Conservation (phyloP, 192 early-diverging fungal species). For the Lobosporangium transversale region DNA sequence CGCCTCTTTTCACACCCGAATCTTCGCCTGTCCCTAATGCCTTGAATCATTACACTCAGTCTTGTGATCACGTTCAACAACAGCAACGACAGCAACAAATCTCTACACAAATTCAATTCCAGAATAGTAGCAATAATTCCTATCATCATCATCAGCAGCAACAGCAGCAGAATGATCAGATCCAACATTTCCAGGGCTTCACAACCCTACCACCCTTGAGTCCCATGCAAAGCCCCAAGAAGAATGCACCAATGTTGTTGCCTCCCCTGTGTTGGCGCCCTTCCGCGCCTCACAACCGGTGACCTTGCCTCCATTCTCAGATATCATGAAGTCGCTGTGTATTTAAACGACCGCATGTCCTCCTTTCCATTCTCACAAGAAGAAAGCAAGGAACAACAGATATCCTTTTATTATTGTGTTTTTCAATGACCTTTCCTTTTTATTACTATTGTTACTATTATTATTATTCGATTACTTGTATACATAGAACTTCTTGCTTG, state of each 20-base stretch:
- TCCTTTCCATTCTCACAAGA: slow-evolving; percentile 1
- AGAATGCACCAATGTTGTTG: slow-evolving; percentile 18
- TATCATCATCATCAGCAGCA: slow-evolving; percentile 17
- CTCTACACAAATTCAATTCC: slow-evolving; percentile 34
- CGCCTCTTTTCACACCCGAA: slow-evolving; percentile 61
- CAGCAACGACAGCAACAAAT: slow-evolving; percentile 7
- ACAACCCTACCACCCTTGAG: slow-evolving; percentile 25
- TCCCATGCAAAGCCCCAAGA: slow-evolving; percentile 21
- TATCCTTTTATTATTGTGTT: slow-evolving; percentile 9
- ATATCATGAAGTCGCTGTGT: slow-evolving; percentile 50
- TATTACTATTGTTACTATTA: not conserved
- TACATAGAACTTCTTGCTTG: slow-evolving; percentile 6
- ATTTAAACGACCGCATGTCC: slow-evolving; percentile 17
- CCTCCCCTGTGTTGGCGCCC: slow-evolving; percentile 48
- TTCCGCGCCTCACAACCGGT: slow-evolving; percentile 41
- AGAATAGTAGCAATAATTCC: slow-evolving; percentile 32
- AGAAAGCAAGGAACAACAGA: too few relatives aligned
- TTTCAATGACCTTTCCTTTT: not conserved
- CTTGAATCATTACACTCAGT: slow-evolving; percentile 10
- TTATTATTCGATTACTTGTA: too few relatives aligned
- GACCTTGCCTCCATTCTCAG: slow-evolving; percentile 51
- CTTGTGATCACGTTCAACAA: too few relatives aligned
- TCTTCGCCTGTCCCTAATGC: slow-evolving; percentile 54
- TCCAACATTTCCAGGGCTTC: slow-evolving; percentile 9
- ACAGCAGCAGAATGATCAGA: slow-evolving; percentile 1